Conservation (phyloP, 2,329 filamentous ascomycete species). For the Verticillium tricorpus region DNA sequence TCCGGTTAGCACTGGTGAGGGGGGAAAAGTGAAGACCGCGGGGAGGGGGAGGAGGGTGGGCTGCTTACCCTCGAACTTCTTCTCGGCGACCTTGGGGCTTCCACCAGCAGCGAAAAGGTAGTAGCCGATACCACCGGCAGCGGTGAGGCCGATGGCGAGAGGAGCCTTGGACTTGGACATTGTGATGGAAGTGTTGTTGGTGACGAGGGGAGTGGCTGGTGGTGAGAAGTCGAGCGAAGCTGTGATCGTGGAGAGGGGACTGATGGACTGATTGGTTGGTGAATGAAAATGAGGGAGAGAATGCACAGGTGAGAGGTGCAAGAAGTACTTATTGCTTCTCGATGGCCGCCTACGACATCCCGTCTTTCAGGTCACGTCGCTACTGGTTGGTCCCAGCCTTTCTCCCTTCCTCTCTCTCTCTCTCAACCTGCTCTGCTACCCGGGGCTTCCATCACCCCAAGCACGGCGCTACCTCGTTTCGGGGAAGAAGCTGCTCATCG, state of each 20-base stretch:
- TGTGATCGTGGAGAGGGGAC: not conserved
- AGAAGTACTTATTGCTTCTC: slow-evolving; percentile 9
- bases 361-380: not conserved
- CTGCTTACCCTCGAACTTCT: slow-evolving; percentile 73
- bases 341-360: not conserved
- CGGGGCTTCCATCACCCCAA: too few relatives aligned
- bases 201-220: not conserved
- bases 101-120: slow-evolving; percentile 90
- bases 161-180: slow-evolving; percentile 46
- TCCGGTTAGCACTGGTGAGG: not conserved
- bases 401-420: not conserved
- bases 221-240: not conserved
- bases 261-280: slow-evolving; percentile 5
- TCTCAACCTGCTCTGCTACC: not conserved
- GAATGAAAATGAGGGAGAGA: not conserved
- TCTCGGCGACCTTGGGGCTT: slow-evolving; percentile 74
- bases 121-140: slow-evolving; percentile 70
- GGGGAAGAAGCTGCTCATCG: not conserved
- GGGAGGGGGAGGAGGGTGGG: not conserved
- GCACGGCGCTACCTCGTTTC: not conserved
- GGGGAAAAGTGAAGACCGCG: not conserved
- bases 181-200: slow-evolving; percentile 14
- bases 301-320: slow-evolving; percentile 3
- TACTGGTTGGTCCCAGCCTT: not conserved
- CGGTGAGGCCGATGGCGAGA: slow-evolving; percentile 54